Base-by-base conservation (phyloP, 169 alveolate genomes). In the Plasmodium fragile region DNA sequence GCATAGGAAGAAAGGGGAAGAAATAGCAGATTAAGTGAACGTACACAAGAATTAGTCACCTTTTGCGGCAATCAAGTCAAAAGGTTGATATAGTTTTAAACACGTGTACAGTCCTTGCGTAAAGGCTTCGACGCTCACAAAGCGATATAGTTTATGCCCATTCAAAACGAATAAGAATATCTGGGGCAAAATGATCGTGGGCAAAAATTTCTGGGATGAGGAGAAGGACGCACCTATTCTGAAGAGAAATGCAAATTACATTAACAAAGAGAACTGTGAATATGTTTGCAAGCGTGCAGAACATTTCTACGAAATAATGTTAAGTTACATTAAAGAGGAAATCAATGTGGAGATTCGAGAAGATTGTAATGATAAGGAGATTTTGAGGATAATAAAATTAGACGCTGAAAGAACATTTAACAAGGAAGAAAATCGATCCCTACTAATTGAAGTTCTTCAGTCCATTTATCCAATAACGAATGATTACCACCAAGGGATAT, bases 401-500 rank as follows among this genome's bases (percentile, higher is more conserved):
- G 97, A 96, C 91, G 96, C 97, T 0, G 97, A 94, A 75, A 89
- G 97, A 41, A 96, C 97, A 22, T 96, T 95, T 82, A 94, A 49
- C 25, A 53, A n/a, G 43, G 96, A 92, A 79, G 93, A 95, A 69
- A 59, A 94, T 93, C 82, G 96, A 49, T 80, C 49, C 5, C 39
- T 70, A 18, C 53, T 96, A 41, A 92, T 91, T 39, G 73, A 87
- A 39, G 96, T 81, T 32, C 82, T 96, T 39, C 92, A 87, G 28
- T 72, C 85, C 25, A 95, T 95, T 39, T 96, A 83, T 89, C 94
- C 92, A 43, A 92, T 93, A 71, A 81, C 95, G 49, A 96, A 96
- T 52, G 97, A 96, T 92, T 96, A 96, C 90, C 97, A 96, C 92
- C 97, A 96, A 92, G 97, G 97, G 16, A 94, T 95, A 69, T 96